Conservation (phyloP, 2,329 filamentous ascomycete species). For the Colletotrichum karsti region DNA sequence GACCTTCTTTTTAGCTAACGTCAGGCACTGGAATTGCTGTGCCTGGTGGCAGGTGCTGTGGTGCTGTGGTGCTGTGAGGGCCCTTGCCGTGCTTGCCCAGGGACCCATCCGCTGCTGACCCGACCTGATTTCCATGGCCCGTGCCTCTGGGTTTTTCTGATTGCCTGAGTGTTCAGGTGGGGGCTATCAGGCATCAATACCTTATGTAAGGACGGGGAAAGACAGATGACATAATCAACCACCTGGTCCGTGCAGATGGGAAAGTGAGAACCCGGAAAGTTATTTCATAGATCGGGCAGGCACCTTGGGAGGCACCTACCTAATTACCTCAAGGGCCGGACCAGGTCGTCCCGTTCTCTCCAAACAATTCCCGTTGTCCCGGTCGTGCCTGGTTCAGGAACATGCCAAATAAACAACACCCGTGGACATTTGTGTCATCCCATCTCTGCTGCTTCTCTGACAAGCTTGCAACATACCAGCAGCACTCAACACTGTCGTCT, state of each 20-base stretch:
- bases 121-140: no score
- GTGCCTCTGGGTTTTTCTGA: not conserved
- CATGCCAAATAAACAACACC: not conserved
- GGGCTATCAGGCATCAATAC: not conserved
- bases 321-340: not conserved
- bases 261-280: constrained; percentile 25
- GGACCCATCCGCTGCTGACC: not conserved
- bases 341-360: constrained; percentile 1
- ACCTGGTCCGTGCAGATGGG: constrained; percentile 1
- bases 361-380: not conserved
- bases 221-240: not conserved
- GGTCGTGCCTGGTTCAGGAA: not conserved
- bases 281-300: constrained; percentile 11
- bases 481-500: not conserved
- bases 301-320: not conserved
- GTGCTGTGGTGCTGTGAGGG: not conserved
- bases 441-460: not conserved
- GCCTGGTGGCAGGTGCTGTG: not conserved
- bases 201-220: not conserved
- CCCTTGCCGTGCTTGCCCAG: no score
- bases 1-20: not conserved
- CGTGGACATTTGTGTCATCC: constrained; percentile 15
- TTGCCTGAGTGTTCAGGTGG: not conserved
- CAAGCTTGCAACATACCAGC: not conserved
- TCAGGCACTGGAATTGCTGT: not conserved